Evolutionary conservation across 805 yeast species (phyloP).

Genomic region (Scheffersomyces stipitis): DNA sequence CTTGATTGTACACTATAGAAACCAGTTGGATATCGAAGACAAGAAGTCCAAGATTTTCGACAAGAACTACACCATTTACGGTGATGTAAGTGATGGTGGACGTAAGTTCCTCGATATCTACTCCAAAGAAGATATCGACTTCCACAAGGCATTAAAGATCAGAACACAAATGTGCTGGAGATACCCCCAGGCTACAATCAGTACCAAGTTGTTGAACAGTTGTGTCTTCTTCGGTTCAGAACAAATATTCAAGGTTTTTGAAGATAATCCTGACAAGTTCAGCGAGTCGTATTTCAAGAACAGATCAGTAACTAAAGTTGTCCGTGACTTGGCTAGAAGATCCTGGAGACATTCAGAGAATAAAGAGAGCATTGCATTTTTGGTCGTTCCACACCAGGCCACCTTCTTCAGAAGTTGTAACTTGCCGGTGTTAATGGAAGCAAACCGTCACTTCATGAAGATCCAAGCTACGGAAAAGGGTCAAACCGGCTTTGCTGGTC

Average conservation of each 20-base stretch:
- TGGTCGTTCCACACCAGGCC: conserved; percentile 67
- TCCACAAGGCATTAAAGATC: conserved; percentile 67
- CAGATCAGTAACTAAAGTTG: conserved; percentile 61
- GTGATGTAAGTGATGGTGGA: conserved; percentile 46
- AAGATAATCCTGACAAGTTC: conserved; percentile 31
- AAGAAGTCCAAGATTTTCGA: conserved; percentile 61
- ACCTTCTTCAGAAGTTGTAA: conserved; percentile 77
- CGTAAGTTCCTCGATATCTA: conserved; percentile 67
- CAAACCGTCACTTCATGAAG: conserved; percentile 76
- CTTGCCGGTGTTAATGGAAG: conserved; percentile 82
- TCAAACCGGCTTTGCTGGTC: conserved; percentile 20
- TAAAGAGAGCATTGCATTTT: conserved; percentile 65
- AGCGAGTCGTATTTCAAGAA: conserved; percentile 38
- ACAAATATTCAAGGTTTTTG: conserved; percentile 52
- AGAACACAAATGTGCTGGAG: conserved; percentile 91
- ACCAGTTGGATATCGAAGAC: conserved; percentile 73
- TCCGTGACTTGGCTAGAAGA: conserved; percentile 85
- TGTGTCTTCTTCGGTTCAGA: conserved; percentile 53
- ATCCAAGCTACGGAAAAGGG: conserved; percentile 48
- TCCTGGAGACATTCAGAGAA: conserved; percentile 78
- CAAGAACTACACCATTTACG: conserved; percentile 65
- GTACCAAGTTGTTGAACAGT: conserved; percentile 73
- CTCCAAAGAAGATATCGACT: conserved; percentile 65
- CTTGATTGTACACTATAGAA: conserved; percentile 72
- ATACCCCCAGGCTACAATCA: conserved; percentile 73